Conservation (phyloP, 768 basidiomycete species). For the Psilocybe cyanescens region DNA sequence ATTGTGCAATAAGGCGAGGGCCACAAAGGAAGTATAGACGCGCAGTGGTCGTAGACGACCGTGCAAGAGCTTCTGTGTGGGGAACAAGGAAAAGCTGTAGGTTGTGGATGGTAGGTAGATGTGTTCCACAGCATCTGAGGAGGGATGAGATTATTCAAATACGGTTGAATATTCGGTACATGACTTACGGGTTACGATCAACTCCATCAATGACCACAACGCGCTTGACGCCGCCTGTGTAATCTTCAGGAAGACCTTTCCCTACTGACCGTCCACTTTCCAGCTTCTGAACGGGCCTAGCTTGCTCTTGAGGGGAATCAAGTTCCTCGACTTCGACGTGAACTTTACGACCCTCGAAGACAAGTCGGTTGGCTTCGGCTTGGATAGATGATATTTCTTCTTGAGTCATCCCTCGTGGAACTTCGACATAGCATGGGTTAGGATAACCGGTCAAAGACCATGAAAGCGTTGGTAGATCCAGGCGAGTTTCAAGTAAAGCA, state of each 20-base stretch:
- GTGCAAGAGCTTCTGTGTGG: slow-evolving; percentile 67
- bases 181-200: slow-evolving; percentile 75
- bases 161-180: neutral
- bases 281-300: slow-evolving; percentile 32
- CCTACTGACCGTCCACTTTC: slow-evolving; percentile 56
- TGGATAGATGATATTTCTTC: slow-evolving; percentile 70
- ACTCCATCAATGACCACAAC: slow-evolving; percentile 83
- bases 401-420: slow-evolving; percentile 65
- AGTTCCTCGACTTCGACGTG: slow-evolving; percentile 79
- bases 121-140: slow-evolving; percentile 81
- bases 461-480: slow-evolving; percentile 72
- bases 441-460: slow-evolving; percentile 81
- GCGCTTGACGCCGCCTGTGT: slow-evolving; percentile 77
- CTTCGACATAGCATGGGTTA: slow-evolving; percentile 75
- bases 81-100: slow-evolving; percentile 75
- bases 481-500: slow-evolving; percentile 69
- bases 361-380: slow-evolving; percentile 63
- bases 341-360: slow-evolving; percentile 69
- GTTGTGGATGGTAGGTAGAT: slow-evolving; percentile 76
- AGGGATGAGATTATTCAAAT: neutral
- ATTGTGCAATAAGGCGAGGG: slow-evolving; percentile 68
- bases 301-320: slow-evolving; percentile 37
- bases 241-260: slow-evolving; percentile 70
- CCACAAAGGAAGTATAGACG: slow-evolving; percentile 87
- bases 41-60: slow-evolving; percentile 62